Conservation (phyloP, 164 flowering plant genomes). For the Kalanchoe fedtschenkoi region DNA sequence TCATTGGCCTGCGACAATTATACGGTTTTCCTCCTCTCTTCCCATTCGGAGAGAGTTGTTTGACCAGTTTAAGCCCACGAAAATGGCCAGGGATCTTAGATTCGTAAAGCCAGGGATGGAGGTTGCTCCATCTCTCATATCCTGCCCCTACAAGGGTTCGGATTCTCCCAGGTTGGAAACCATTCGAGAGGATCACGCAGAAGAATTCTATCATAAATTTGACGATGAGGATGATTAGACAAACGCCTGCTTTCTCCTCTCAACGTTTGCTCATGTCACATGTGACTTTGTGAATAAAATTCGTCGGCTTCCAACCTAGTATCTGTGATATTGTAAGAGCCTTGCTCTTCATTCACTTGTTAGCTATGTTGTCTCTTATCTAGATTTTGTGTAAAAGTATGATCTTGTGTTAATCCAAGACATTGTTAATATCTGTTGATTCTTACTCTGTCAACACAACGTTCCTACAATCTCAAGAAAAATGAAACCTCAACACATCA, state of each 20-base stretch:
- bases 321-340: not conserved
- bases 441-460: too few species aligned
- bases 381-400: too few species aligned
- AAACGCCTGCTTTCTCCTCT: not conserved
- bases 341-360: not conserved
- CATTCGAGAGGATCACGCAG: constrained; percentile 18
- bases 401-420: too few species aligned
- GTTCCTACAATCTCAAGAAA: too few species aligned
- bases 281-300: not conserved
- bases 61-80: not conserved
- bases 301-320: not conserved
- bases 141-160: constrained; percentile 10
- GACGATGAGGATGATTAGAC: not conserved
- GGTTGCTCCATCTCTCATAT: constrained; percentile 17
- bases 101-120: constrained; percentile 14
- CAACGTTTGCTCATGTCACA: not conserved
- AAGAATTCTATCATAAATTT: constrained; percentile 7
- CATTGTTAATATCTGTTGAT: too few species aligned
- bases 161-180: constrained; percentile 19
- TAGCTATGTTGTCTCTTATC: too few species aligned
- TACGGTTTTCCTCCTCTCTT: not conserved
- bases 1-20: not conserved
- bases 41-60: not conserved
- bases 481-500: too few species aligned
- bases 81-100: constrained; percentile 12